Evolutionary conservation across 495 filamentous ascomycete genomes (phyloP).

Genomic region (Durotheca rogersii): DNA sequence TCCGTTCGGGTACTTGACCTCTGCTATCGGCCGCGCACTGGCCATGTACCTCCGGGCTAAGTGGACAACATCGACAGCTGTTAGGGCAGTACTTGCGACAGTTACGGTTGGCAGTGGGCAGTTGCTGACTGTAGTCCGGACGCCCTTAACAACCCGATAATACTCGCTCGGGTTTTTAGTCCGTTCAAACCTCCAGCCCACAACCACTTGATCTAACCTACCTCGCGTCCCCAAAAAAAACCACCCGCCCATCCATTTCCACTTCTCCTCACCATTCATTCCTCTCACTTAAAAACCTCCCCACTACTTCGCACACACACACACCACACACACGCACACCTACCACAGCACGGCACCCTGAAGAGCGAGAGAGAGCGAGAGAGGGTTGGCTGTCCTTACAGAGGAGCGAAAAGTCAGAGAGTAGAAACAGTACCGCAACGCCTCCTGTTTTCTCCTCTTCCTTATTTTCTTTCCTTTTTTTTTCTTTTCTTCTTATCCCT

Average conservation of each 20-base stretch:
- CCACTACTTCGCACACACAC: too few species aligned
- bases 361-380: too few species aligned
- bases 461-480: conserved; percentile 31
- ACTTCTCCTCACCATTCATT: conserved; percentile 43
- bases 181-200: conserved; percentile 30
- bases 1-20: too few species aligned
- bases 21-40: too few species aligned
- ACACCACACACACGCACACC: too few species aligned
- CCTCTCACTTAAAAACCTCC: conserved; percentile 30
- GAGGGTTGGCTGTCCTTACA: conserved; percentile 26
- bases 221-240: conserved; percentile 25
- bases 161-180: conserved; percentile 32
- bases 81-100: too few species aligned
- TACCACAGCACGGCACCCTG: too few species aligned
- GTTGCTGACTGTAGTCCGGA: conserved; percentile 30
- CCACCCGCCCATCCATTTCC: conserved; percentile 38
- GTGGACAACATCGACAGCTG: too few species aligned
- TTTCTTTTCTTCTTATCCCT: conserved; percentile 25
- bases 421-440: conserved; percentile 28
- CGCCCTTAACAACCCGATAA: background rate
- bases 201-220: conserved; percentile 24
- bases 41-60: too few species aligned
- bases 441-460: conserved; percentile 34
- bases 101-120: too few species aligned
- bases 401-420: conserved; percentile 38